Conservation (phyloP, 495 filamentous ascomycete genomes). For the Penicillium cataractarum region DNA sequence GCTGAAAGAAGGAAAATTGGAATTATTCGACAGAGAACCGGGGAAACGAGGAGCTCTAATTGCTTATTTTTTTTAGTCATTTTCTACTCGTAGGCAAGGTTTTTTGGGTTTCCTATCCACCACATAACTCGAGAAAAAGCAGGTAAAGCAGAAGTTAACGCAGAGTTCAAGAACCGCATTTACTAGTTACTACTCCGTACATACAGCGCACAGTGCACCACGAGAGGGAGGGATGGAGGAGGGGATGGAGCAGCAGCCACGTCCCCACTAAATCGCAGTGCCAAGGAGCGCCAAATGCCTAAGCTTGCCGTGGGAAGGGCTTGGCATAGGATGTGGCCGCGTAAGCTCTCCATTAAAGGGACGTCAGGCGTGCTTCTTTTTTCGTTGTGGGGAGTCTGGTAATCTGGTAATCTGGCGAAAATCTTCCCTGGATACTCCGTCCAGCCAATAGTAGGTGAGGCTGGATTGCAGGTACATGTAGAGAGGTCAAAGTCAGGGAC, state of each 20-base stretch:
- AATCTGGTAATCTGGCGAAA: constrained; percentile 4
- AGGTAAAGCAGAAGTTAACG: not conserved
- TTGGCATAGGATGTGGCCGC: constrained; percentile 35
- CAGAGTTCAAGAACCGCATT: not conserved
- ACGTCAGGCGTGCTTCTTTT: constrained; percentile 23
- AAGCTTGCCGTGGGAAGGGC: constrained; percentile 30
- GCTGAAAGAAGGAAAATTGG: not conserved
- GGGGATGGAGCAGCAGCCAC: not conserved
- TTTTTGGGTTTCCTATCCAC: constrained; percentile 4
- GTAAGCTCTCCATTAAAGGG: constrained; percentile 30
- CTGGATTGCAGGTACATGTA: not conserved
- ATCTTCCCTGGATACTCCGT: constrained; percentile 6
- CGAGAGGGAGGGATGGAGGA: not conserved
- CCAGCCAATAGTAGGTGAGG: not conserved
- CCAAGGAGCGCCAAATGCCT: constrained; percentile 37
- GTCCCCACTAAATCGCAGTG: constrained; percentile 4
- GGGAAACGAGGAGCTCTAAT: not conserved
- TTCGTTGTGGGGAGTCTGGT: constrained; percentile 18
- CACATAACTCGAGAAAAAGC: not conserved
- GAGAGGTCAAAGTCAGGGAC: constrained; percentile 2
- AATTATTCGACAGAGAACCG: not conserved
- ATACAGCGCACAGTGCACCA: not conserved
- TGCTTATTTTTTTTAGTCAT: not conserved
- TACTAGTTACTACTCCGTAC: not conserved
- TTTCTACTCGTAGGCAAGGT: not conserved